Conservation (phyloP, 345 rosid species). For the Physaria fendleri region DNA sequence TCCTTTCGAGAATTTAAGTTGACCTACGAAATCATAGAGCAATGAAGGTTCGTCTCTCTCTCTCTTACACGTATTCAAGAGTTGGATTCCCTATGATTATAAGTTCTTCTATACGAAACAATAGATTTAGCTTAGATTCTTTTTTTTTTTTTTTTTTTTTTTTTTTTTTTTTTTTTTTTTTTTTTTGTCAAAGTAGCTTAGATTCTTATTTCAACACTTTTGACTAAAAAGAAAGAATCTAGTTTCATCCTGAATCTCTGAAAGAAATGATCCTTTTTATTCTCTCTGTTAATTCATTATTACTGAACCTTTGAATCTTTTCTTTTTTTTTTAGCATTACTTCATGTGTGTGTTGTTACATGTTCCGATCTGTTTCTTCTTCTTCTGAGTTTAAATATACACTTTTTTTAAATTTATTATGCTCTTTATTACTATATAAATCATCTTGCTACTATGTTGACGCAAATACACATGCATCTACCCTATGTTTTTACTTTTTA, state of each 20-base stretch:
- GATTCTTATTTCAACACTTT: no score
- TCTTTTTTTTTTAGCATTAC: not conserved
- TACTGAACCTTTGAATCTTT: not conserved
- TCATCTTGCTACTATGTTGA: not conserved
- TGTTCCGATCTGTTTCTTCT: conserved; percentile 3
- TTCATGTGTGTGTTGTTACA: not conserved
- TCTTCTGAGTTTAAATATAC: not conserved
- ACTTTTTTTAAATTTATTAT: not conserved
- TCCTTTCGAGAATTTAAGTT: not conserved
- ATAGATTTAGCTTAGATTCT: no score
- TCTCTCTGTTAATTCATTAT: not conserved
- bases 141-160: no score
- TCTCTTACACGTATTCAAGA: conserved; percentile 17
- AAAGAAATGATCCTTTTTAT: not conserved
- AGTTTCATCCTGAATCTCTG: not conserved
- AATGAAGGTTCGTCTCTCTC: conserved; percentile 55
- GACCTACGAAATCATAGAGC: not conserved
- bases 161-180: no score
- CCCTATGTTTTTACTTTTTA: not conserved
- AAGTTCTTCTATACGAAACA: not conserved
- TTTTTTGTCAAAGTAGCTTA: no score
- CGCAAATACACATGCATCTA: conserved; percentile 15
- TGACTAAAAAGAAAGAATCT: no score
- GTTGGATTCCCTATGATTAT: conserved; percentile 18
- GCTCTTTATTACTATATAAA: not conserved